Evolutionary conservation across 2,329 filamentous ascomycete species (phyloP).

Genomic region (Arthrobotrys iridis): DNA sequence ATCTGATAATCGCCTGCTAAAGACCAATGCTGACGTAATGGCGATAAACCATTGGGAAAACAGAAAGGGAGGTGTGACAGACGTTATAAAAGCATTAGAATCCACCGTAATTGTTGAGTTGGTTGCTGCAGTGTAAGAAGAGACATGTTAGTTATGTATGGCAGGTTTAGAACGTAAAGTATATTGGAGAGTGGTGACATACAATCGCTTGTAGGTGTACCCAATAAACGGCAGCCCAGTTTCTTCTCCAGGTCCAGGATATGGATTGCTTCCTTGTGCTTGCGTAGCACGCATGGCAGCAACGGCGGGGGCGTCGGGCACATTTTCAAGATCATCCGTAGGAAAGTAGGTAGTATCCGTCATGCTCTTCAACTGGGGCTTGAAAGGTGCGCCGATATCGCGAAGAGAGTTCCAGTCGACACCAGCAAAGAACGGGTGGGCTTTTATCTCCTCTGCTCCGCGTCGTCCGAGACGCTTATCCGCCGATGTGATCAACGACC

Average conservation of each 20-base stretch:
- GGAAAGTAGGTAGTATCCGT: conserved; percentile 99
- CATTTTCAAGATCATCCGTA: conserved; percentile 87
- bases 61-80: neutral
- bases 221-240: conserved; percentile 96
- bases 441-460: conserved; percentile 91
- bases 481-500: conserved; percentile 92
- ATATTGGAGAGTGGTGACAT: conserved; percentile 61
- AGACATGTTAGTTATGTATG: conserved; percentile 11
- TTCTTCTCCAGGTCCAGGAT: conserved; percentile 71
- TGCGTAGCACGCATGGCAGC: conserved; percentile 69
- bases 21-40: conserved; percentile 9
- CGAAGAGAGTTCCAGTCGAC: conserved; percentile 94
- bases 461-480: conserved; percentile 89
- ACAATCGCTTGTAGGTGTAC: conserved; percentile 98
- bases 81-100: conserved; percentile 13
- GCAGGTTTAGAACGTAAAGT: neutral
- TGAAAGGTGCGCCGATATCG: conserved; percentile 92
- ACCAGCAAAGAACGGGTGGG: conserved; percentile 93
- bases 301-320: conserved; percentile 77
- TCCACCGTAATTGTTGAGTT: conserved; percentile 41
- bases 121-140: conserved; percentile 12
- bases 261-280: conserved; percentile 71
- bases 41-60: conserved; percentile 3
- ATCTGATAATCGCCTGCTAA: conserved; percentile 47
- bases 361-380: conserved; percentile 90